These are phyloP conservation scores for Euphorbia pulcherrima DNA, from an alignment of 345 rosid species.

Conservation along the genomic window DNA sequence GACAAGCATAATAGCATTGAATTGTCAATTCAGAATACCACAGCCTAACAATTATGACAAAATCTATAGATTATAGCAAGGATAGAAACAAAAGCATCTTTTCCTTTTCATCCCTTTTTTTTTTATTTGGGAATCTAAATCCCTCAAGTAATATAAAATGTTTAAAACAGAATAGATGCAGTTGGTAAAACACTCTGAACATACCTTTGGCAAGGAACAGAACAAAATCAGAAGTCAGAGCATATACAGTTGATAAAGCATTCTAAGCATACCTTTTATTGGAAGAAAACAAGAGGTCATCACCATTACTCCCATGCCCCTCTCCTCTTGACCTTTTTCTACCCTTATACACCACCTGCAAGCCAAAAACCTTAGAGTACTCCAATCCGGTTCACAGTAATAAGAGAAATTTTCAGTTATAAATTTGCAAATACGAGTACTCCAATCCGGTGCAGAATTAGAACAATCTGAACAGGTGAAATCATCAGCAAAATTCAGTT, in stretches of 20 bases:
- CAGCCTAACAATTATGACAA: neutral
- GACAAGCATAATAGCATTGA: neutral
- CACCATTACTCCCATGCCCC: constrained; percentile 17
- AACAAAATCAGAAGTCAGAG: neutral
- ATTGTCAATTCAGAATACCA: neutral
- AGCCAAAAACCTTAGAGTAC: constrained; percentile 3
- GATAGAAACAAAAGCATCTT: neutral
- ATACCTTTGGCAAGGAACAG: neutral
- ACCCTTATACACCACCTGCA: constrained; percentile 28
- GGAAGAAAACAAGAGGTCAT: constrained; percentile 5
- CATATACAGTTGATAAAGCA: neutral
- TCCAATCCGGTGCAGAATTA: neutral
- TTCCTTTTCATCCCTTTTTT: neutral
- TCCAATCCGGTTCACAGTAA: neutral
- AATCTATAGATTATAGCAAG: neutral
- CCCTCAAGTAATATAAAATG: neutral
- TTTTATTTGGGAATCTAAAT: neutral
- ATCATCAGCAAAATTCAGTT: neutral
- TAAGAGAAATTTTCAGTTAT: neutral
- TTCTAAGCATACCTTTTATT: constrained; percentile 29
- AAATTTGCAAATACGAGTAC: neutral
- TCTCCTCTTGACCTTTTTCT: constrained; percentile 30
- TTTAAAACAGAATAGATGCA: no score
- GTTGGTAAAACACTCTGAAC: no score
- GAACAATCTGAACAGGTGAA: neutral